Base-by-base conservation (phyloP, 208 protist genomes). In the Herpetomonas tarakana region DNA sequence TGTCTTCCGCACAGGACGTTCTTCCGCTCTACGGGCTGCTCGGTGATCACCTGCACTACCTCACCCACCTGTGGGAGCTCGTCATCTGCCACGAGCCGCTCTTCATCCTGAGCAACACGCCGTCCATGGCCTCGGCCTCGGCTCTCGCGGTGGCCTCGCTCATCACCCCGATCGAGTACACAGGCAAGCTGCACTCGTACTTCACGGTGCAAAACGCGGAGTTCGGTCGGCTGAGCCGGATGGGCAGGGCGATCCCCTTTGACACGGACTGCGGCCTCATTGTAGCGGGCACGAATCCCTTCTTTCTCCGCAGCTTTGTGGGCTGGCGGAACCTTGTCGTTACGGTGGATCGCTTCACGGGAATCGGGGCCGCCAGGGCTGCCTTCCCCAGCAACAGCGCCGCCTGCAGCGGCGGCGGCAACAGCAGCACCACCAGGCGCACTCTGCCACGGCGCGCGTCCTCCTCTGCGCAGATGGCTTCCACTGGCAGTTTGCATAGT, bases 41-140 rank as follows among this genome's bases (percentile, higher is more conserved):
- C 2, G 76, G 73, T 18, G 66, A 79, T 31, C 81, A 90, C 39
- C 57, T 95, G 59, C 72, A 76, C 29, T 66, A 95, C 61, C 65
- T 95, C 25, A 95, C 88, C 22, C 77, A 76, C 47, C 49, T 92
- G 11, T 95, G 88, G 86, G 85, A 95, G 65, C 67, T 95, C 19
- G 45, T 95, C 24, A 75, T 95, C 16, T 77, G 71, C 19, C 82
- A 95, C 67, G 83, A 92, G 69, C 71, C 82, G 26, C 50, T 95
- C 21, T 76, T 92, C 60, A 83, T 95, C 31, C 65, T 91, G 24
- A 86, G 76, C 64, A 92, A 87, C 66, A 89, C 85, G 7, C 81
- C 88, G n/a, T 85, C 73, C 16, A 83, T 73, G 54, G 86, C 85
- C 47, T 83, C 84, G 21, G 85, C 80, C 11, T 68, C 63, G 1